Conservation (phyloP, 1,139 yeast genomes). For the Arxiozyma bovina region DNA sequence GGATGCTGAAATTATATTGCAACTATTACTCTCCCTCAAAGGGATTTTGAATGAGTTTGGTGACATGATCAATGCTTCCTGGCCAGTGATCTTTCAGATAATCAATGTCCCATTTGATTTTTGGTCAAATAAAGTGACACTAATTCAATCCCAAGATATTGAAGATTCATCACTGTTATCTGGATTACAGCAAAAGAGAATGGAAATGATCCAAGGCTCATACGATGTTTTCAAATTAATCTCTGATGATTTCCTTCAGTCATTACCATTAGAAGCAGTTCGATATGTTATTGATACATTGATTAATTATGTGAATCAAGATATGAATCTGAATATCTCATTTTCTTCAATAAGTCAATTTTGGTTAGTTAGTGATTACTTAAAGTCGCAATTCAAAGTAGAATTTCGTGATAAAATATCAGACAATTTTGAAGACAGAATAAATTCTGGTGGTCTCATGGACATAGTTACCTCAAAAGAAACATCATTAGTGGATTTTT, state of each 20-base stretch:
- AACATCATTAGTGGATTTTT: slow-evolving; percentile 11
- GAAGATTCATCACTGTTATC: slow-evolving; percentile 23
- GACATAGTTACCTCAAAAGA: slow-evolving; percentile 12
- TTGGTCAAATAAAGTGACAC: slow-evolving; percentile 26
- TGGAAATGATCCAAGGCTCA: slow-evolving; percentile 46
- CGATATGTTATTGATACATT: slow-evolving; percentile 62
- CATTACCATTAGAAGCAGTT: slow-evolving; percentile 56
- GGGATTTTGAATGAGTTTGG: slow-evolving; percentile 69
- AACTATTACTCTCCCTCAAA: slow-evolving; percentile 53
- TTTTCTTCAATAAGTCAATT: slow-evolving; percentile 86
- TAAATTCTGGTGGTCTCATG: slow-evolving; percentile 9
- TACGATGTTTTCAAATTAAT: slow-evolving; percentile 76
- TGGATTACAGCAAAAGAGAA: slow-evolving; percentile 35
- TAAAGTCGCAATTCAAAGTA: slow-evolving; percentile 32
- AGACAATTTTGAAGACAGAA: slow-evolving; percentile 6
- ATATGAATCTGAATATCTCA: slow-evolving; percentile 69
- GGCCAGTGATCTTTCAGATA: slow-evolving; percentile 65
- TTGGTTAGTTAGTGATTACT: slow-evolving; percentile 80
- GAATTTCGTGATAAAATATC: slow-evolving; percentile 4
- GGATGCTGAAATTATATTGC: slow-evolving; percentile 60
- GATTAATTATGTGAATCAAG: slow-evolving; percentile 61
- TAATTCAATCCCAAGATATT: slow-evolving; percentile 14
- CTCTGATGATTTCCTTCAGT: slow-evolving; percentile 70
- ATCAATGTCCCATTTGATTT: slow-evolving; percentile 57
- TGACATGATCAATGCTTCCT: slow-evolving; percentile 49